A percentile compares a stretch with the other conserved stretches of the same genome.
phyloP scores from a whole-genome alignment of 2,329 filamentous ascomycete species.

The Cladorrhinum sp. region DNA sequence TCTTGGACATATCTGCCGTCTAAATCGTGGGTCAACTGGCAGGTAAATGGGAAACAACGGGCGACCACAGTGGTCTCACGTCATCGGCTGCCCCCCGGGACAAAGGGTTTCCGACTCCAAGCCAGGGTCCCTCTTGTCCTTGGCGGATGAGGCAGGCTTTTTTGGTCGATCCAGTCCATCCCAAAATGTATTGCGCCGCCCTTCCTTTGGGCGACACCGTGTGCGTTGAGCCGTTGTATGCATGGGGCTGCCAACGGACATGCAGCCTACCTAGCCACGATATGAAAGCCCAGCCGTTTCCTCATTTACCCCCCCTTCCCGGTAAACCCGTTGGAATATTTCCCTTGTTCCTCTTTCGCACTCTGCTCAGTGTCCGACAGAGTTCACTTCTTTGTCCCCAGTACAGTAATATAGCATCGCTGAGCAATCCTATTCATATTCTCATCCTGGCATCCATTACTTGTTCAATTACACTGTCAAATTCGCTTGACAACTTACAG shows the following conservation, averaged over 20 bases:
- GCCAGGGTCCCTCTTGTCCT: conserved; percentile 6
- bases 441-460: background rate
- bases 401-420: background rate
- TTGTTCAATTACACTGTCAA: background rate
- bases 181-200: conserved; percentile 3
- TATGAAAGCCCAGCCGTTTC: background rate
- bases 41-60: background rate
- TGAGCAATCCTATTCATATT: background rate
- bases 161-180: background rate
- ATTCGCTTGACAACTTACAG: too few relatives aligned
- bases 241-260: background rate
- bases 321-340: background rate
- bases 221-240: background rate
- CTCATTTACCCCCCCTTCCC: conserved; percentile 4
- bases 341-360: background rate
- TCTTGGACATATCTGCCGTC: too few relatives aligned
- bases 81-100: conserved; percentile 17
- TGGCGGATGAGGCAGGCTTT: conserved; percentile 11
- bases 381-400: background rate
- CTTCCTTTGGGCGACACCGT: background rate
- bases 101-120: conserved; percentile 10
- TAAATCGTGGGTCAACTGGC: background rate
- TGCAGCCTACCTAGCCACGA: background rate
- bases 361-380: background rate
- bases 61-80: conserved; percentile 17